Base-by-base conservation (phyloP, 257 asterid genomes). In the Datura wrightii region DNA sequence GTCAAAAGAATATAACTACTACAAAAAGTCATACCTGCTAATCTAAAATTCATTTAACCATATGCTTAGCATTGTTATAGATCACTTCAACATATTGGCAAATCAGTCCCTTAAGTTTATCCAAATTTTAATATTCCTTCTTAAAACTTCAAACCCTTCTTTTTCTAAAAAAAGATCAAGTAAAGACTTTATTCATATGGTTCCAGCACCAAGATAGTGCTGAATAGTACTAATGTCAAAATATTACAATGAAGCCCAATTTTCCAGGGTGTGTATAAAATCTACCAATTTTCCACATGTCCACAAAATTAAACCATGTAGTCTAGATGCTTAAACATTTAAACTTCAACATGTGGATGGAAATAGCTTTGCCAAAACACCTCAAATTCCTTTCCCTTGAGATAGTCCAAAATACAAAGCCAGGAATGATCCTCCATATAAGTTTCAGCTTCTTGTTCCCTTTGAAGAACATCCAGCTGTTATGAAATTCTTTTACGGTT, bases 401-500 rank as follows among this genome's bases (percentile, higher is more conserved):
- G 24, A 39, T 39, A 69, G 52, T 69, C 53, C 78, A 69, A 69
- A 13, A 14, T 37, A 66, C 50, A 66, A 2, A 37, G 74, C 24
- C 8, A 66, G 10, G 74, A 14, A 11, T 13, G 4, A 10, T 34
- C 19, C 3, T 59, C 67, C 67, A 59, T 19, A n/a, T n/a, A 59
- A 59, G 67, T n/a, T 58, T 59, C 37, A 19, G 37, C 37, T 59
- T 59, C 67, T 59, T 19, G 67, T 59, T 59, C 16, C 66, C 34
- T n/a, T 54, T 59, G 67, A 59, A 59, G 67, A 59, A 59, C 67
- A 59, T 59, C 37, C 66, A 59, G 36, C 36, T 59, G 66, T 59
- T 59, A 56, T 16, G 24, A 31, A 56, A 7, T 59, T 59, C 9
- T 59, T 59, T 59, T 59, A 19, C n/a, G 66, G 66, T 59, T 59